phyloP scores from a whole-genome alignment of 192 early-diverging fungal species.

The Entomortierella beljakovae region DNA sequence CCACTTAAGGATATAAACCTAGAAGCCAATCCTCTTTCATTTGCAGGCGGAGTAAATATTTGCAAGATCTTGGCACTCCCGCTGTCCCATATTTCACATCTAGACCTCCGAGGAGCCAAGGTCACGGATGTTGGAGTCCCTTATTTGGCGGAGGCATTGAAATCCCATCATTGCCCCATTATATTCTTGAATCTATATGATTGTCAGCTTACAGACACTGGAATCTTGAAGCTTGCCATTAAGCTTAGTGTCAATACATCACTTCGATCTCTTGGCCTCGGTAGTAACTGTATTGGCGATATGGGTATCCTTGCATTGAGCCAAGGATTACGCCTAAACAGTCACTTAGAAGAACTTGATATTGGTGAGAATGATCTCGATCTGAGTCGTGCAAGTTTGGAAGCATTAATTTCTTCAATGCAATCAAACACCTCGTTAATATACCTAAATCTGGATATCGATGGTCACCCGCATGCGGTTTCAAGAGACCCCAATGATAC shows the following conservation, averaged over 20 bases:
- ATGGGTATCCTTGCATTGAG: slow-evolving; percentile 33
- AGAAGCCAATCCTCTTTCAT: slow-evolving; percentile 30
- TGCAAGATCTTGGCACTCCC: slow-evolving; percentile 49
- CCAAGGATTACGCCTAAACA: slow-evolving; percentile 32
- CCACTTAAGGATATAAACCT: slow-evolving; percentile 42
- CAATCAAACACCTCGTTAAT: slow-evolving; percentile 31
- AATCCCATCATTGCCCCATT: slow-evolving; percentile 35
- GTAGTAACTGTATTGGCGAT: slow-evolving; percentile 42
- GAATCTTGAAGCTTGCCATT: slow-evolving; percentile 39
- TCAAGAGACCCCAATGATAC: neutral
- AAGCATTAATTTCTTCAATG: slow-evolving; percentile 37
- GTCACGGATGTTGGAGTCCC: slow-evolving; percentile 51
- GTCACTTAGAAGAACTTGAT: slow-evolving; percentile 39
- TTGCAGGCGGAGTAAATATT: slow-evolving; percentile 38
- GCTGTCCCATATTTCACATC: slow-evolving; percentile 28
- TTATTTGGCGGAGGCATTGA: slow-evolving; percentile 45
- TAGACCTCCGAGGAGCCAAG: slow-evolving; percentile 44
- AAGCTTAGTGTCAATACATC: slow-evolving; percentile 45
- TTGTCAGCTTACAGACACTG: slow-evolving; percentile 44
- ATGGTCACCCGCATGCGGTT: slow-evolving; percentile 16
- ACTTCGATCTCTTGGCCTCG: slow-evolving; percentile 20
- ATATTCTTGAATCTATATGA: slow-evolving; percentile 43
- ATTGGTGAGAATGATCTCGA: slow-evolving; percentile 34
- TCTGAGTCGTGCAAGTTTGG: slow-evolving; percentile 35
- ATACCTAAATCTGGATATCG: slow-evolving; percentile 22